A percentile compares a stretch with the other conserved stretches of the same genome.
These are phyloP conservation scores for Sporisorium graminicola DNA, from an alignment of 1,284 basidiomycete species.

Conservation along the genomic window DNA sequence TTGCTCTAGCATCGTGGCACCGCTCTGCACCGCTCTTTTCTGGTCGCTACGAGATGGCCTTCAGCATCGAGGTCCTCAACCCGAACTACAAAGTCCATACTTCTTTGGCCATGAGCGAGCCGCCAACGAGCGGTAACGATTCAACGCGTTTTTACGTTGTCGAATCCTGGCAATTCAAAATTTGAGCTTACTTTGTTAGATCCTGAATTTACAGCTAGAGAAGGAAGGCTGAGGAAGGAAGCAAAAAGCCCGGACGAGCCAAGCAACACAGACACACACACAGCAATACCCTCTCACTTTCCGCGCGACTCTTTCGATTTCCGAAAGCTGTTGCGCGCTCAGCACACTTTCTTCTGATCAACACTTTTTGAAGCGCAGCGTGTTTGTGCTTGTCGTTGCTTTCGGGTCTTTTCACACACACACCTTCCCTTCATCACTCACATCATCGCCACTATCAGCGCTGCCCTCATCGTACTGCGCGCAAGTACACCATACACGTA, in stretches of 20 bases:
- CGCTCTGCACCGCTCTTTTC: no score
- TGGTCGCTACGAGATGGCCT: no score
- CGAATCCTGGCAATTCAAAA: background rate
- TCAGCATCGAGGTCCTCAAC: no score
- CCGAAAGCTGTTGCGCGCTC: background rate
- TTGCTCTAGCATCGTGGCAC: no score
- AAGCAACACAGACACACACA: background rate
- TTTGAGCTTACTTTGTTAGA: background rate
- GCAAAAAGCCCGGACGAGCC: background rate
- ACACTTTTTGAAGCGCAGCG: conserved; percentile 2
- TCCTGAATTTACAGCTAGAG: background rate
- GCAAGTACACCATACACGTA: no score
- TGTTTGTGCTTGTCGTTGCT: background rate
- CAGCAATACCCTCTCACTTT: background rate
- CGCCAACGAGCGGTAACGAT: no score
- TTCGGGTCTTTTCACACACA: background rate
- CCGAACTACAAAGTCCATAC: no score
- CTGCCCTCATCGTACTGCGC: background rate
- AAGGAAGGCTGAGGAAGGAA: conserved; percentile 10
- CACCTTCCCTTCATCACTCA: background rate
- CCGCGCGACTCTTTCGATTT: conserved; percentile 4
- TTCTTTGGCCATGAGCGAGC: no score
- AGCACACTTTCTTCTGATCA: conserved; percentile 8
- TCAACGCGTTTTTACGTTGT: no score
- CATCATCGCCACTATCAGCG: conserved; percentile 4